Conservation (phyloP, 345 rosid genomes). For the Lenwebbia sp. region DNA sequence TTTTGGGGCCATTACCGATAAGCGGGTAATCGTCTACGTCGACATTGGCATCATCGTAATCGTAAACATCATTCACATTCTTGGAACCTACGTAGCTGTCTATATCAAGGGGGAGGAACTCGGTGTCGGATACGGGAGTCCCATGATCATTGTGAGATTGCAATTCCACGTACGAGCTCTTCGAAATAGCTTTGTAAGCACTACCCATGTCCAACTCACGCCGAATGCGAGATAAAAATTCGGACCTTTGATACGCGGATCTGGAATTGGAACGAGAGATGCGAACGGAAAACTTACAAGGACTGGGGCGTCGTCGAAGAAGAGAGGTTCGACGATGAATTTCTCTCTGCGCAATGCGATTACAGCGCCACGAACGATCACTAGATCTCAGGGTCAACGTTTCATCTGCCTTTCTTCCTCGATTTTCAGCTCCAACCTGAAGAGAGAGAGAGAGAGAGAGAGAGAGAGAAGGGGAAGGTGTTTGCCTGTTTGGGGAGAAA, state of each 20-base stretch:
- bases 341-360: neutral
- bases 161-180: conserved; percentile 44
- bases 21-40: conserved; percentile 28
- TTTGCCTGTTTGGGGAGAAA: neutral
- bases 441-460: neutral
- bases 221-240: neutral
- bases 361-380: neutral
- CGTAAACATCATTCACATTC: conserved; percentile 6
- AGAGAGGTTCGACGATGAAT: neutral
- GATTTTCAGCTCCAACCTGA: neutral
- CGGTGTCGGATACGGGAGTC: conserved; percentile 18
- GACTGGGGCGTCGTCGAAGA: neutral
- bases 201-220: conserved; percentile 35
- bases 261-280: neutral
- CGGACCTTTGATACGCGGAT: neutral
- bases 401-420: conserved; percentile 1
- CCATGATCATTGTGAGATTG: conserved; percentile 27
- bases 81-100: conserved; percentile 19
- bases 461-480: neutral
- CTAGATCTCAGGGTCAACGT: conserved; percentile 13
- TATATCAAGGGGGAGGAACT: conserved; percentile 29
- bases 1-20: conserved; percentile 6
- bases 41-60: conserved; percentile 20
- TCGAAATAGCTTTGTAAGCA: conserved; percentile 52
- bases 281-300: neutral